Conservation (phyloP, 352 stramenopile genomes). For the Phytophthora vignae region DNA sequence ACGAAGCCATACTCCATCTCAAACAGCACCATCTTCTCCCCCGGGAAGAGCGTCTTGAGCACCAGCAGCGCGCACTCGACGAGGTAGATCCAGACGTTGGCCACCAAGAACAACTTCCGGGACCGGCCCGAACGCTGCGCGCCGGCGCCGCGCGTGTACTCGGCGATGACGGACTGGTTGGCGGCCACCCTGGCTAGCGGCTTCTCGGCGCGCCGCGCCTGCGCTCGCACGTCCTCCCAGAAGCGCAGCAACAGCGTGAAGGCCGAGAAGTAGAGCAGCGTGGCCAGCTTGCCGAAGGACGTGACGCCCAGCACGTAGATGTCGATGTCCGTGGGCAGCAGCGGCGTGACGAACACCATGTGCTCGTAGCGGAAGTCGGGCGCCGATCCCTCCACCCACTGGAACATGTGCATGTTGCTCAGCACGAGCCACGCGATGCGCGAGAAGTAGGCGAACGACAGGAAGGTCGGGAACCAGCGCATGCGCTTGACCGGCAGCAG, state of each 20-base stretch:
- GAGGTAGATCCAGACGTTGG: slow-evolving; percentile 87
- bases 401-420: slow-evolving; percentile 83
- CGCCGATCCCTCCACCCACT: slow-evolving; percentile 68
- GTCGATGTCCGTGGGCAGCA: slow-evolving; percentile 81
- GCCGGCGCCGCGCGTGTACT: slow-evolving; percentile 66
- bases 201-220: slow-evolving; percentile 62
- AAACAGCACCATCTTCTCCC: slow-evolving; percentile 65
- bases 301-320: slow-evolving; percentile 86
- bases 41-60: slow-evolving; percentile 75
- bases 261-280: slow-evolving; percentile 82
- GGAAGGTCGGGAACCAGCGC: slow-evolving; percentile 86
- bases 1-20: slow-evolving; percentile 78
- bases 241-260: slow-evolving; percentile 85
- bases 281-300: slow-evolving; percentile 78
- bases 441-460: slow-evolving; percentile 75
- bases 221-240: slow-evolving; percentile 78
- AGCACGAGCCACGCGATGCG: slow-evolving; percentile 81
- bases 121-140: slow-evolving; percentile 54
- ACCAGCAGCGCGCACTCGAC: slow-evolving; percentile 75
- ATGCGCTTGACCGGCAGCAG: slow-evolving; percentile 83
- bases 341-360: slow-evolving; percentile 74
- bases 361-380: slow-evolving; percentile 68
- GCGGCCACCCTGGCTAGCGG: slow-evolving; percentile 66
- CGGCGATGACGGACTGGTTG: slow-evolving; percentile 77
- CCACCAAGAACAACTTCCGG: slow-evolving; percentile 76